phyloP scores from a whole-genome alignment of 805 yeast species.

The Kodamaea neixiangensis region DNA sequence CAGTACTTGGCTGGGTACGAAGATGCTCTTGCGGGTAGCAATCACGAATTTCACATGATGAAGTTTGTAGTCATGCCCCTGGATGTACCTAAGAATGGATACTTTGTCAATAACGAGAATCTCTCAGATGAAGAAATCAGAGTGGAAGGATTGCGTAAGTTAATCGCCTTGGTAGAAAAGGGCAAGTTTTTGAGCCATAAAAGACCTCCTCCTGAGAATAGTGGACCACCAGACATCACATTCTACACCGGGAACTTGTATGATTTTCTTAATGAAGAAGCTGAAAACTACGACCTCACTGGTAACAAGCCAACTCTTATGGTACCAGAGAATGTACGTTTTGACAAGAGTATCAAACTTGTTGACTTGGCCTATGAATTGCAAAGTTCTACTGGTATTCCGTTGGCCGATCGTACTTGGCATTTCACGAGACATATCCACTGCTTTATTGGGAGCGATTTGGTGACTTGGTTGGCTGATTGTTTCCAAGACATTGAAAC shows the following conservation, averaged over 20 bases:
- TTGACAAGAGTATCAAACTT: constrained; percentile 53
- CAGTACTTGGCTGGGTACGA: constrained; percentile 90
- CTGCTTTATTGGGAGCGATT: constrained; percentile 82
- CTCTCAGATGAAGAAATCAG: constrained; percentile 83
- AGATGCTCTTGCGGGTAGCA: constrained; percentile 61
- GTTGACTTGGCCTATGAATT: constrained; percentile 61
- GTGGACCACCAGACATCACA: constrained; percentile 73
- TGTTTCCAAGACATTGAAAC: constrained; percentile 77
- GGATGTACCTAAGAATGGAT: constrained; percentile 60
- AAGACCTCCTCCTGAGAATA: constrained; percentile 36
- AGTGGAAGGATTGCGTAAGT: constrained; percentile 81
- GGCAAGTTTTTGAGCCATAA: constrained; percentile 45
- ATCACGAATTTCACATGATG: constrained; percentile 60
- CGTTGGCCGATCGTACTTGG: constrained; percentile 82
- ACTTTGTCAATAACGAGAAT: constrained; percentile 54
- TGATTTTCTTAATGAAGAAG: constrained; percentile 55
- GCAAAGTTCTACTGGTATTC: constrained; percentile 66
- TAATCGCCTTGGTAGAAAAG: constrained; percentile 63
- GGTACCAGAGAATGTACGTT: constrained; percentile 38
- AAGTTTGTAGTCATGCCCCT: constrained; percentile 86
- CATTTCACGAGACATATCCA: constrained; percentile 77
- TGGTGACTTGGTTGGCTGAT: constrained; percentile 83
- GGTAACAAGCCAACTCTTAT: constrained; percentile 38
- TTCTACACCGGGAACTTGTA: constrained; percentile 88
- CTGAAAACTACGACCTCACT: constrained; percentile 41